Percentiles rank a stretch among this genome's conserved stretches.
Conservation (phyloP, 768 basidiomycete genomes). For the Mycena rosella region DNA sequence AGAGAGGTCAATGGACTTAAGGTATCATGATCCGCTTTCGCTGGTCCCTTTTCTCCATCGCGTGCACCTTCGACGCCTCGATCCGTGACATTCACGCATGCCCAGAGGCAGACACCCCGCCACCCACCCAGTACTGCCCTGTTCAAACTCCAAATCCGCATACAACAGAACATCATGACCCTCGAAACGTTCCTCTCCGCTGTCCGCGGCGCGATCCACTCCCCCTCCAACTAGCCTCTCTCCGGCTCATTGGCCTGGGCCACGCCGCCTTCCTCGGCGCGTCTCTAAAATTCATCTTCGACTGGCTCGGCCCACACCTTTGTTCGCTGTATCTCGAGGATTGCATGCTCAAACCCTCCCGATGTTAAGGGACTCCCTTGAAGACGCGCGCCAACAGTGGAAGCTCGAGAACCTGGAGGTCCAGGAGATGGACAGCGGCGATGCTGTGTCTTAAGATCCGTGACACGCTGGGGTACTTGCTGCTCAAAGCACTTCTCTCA, state of each 20-base stretch:
- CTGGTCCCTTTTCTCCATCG: constrained; percentile 27
- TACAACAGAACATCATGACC: not conserved
- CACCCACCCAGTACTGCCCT: not conserved
- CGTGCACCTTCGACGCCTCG: constrained; percentile 14
- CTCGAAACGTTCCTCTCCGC: constrained; percentile 6
- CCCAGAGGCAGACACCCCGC: too few species aligned
- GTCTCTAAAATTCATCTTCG: not conserved
- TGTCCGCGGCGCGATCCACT: constrained; percentile 10
- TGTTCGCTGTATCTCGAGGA: not conserved
- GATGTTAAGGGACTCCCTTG: not conserved
- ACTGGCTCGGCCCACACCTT: constrained; percentile 1
- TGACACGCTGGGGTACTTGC: too few species aligned
- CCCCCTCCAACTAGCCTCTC: constrained; percentile 9
- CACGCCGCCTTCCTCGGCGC: not conserved
- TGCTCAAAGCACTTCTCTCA: too few species aligned
- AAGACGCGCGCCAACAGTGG: not conserved
- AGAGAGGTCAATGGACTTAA: constrained; percentile 18
- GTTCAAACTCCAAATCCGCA: not conserved
- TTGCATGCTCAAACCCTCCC: constrained; percentile 4
- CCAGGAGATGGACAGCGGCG: constrained; percentile 1
- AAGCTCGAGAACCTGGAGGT: constrained; percentile 1
- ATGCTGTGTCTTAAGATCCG: too few species aligned
- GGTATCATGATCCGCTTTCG: constrained; percentile 27
- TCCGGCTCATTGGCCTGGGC: constrained; percentile 19
- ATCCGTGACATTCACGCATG: constrained; percentile 19